Evolutionary conservation across 495 filamentous ascomycete species (phyloP), one percentile per base, ranked within the genome.

Genomic region (Tuber melanosporum): DNA sequence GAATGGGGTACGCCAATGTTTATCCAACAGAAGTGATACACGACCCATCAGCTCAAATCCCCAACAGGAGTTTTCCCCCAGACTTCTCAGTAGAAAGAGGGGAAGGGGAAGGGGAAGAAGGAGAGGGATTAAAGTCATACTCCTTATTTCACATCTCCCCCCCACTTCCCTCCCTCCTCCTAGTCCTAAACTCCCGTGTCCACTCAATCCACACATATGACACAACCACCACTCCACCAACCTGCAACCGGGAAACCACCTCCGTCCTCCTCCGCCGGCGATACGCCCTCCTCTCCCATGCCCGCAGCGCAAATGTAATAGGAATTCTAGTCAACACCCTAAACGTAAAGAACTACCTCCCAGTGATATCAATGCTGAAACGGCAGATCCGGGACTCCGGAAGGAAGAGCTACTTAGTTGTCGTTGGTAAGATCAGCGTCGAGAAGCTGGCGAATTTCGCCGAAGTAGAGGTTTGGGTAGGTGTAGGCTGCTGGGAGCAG

Each of bases 401-500:
- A 39, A 97, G 97, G 85, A 99, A 99, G 83, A 91, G 88, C 84
- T 98, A 99, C 84, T 92, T 93, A 36, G 94, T 99, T 72, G 96
- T 99, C 2, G 96, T 99, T 7, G 95, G 95, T 57, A 98, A 98
- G 82, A 87, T 98, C 3, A 98, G 98, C 82, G 92, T 94, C 1
- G 94, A 94, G 75, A 99, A 99, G 84, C 87, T 99, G 8, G 96
- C 95, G 39, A 99, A 99, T 84, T 99, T 99, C 84, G 89, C 91
- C 73, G 95, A 99, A 85, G 88, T 99, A 17, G 94, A 92, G 32
- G 96, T 92, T 20, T 99, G 95, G 95, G 94, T 98, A 0, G 94
- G 98, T 1, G 92, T 99, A 66, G 96, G 96, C 15, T 99, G 95
- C 85, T 98, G 96, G 95, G 95, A 99, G 85, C 97, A 95, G 82